phyloP scores from a whole-genome alignment of 176 grass and related monocot genomes.

The Triticum aestivum region IWGSC_CS_RefSeq_v2.1 NC_057804.1:378702163-378702662 shows the following conservation, averaged over 20 bases:
- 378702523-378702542: constrained; percentile 80
- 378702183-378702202: constrained; percentile 8
- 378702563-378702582: constrained; percentile 94
- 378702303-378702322: constrained; percentile 92
- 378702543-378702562: constrained; percentile 51
- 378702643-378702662: constrained; percentile 5
- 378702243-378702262: constrained; percentile 3
- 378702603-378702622: constrained; percentile 62
- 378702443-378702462: constrained; percentile 71
- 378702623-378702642: constrained; percentile 12
- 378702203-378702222: neutral
- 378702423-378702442: constrained; percentile 4
- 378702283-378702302: constrained; percentile 94
- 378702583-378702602: constrained; percentile 96
- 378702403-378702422: neutral
- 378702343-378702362: constrained; percentile 99
- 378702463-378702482: constrained; percentile 88
- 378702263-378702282: constrained; percentile 56
- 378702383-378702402: neutral
- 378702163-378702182: constrained; percentile 49
- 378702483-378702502: constrained; percentile 93
- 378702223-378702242: constrained; percentile 2
- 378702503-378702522: constrained; percentile 93
- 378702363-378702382: constrained; percentile 77
- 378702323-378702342: constrained; percentile 91